Evolutionary conservation across 2,329 filamentous ascomycete species (phyloP).

Genomic region (Magnaporthiopsis rhizophila): DNA sequence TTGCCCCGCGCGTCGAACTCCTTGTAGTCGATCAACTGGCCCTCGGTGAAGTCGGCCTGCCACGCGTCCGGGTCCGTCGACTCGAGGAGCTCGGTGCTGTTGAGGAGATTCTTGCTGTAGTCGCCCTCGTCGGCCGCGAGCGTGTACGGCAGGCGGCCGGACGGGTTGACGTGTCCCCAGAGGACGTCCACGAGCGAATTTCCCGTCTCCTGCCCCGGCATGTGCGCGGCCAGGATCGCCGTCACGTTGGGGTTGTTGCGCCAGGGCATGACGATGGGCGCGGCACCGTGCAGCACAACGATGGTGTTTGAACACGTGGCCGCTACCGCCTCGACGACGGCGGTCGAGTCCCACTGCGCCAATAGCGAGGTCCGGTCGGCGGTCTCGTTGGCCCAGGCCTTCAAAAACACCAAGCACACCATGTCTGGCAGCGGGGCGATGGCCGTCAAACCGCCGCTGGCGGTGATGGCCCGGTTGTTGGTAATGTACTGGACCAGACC

Average conservation of each 20-base stretch:
- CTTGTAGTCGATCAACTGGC: slow-evolving; percentile 72
- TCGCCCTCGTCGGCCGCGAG: slow-evolving; percentile 63
- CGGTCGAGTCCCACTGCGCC: slow-evolving; percentile 50
- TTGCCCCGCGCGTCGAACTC: slow-evolving; percentile 56
- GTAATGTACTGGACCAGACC: slow-evolving; percentile 43
- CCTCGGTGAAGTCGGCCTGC: slow-evolving; percentile 64
- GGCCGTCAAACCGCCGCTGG: background rate
- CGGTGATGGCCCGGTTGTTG: slow-evolving; percentile 38
- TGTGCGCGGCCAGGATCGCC: slow-evolving; percentile 43
- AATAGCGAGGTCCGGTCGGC: slow-evolving; percentile 52
- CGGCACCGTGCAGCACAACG: slow-evolving; percentile 46
- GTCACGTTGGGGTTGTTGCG: slow-evolving; percentile 47
- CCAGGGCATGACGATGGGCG: slow-evolving; percentile 54
- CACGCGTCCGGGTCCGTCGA: slow-evolving; percentile 35
- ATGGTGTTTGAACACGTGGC: slow-evolving; percentile 43
- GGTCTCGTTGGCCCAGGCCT: slow-evolving; percentile 63
- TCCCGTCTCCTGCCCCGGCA: slow-evolving; percentile 48
- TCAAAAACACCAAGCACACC: slow-evolving; percentile 60
- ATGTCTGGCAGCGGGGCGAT: slow-evolving; percentile 29
- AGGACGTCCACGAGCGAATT: slow-evolving; percentile 37
- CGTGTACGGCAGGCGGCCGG: slow-evolving; percentile 75
- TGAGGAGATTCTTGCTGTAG: slow-evolving; percentile 66
- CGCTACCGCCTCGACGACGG: slow-evolving; percentile 27
- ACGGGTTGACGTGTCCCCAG: slow-evolving; percentile 41
- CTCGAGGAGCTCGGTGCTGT: slow-evolving; percentile 21